phyloP scores from a whole-genome alignment of 1,284 basidiomycete species.

The Cryptococcus hybrid region DNA sequence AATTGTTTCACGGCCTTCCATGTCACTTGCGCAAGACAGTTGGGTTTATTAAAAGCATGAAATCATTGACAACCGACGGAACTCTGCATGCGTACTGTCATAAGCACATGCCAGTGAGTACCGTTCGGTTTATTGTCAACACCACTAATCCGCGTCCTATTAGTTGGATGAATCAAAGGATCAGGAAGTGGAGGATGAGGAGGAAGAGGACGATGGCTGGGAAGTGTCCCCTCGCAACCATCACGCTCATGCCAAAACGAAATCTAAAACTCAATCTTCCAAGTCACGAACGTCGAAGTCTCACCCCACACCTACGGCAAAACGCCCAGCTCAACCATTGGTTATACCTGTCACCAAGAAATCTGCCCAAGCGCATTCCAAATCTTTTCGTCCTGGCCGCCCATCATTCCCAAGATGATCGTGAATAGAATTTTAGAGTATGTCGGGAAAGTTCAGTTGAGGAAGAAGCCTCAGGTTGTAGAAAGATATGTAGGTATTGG shows the following conservation, averaged over 20 bases:
- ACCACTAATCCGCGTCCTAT: background rate
- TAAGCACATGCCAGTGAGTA: conserved; percentile 78
- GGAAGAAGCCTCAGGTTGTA: conserved; percentile 76
- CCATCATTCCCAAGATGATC: conserved; percentile 56
- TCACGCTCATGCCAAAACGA: background rate
- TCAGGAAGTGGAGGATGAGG: conserved; percentile 17
- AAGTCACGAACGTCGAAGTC: background rate
- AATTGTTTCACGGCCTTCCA: conserved; percentile 95
- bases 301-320: background rate
- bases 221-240: conserved; percentile 21
- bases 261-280: background rate
- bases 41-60: conserved; percentile 82
- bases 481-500: conserved; percentile 89
- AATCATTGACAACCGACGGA: conserved; percentile 57
- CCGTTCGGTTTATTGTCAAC: background rate
- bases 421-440: conserved; percentile 73
- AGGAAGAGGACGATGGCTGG: conserved; percentile 32
- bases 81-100: conserved; percentile 76
- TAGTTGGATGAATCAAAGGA: conserved; percentile 41
- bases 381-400: conserved; percentile 55
- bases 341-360: conserved; percentile 46
- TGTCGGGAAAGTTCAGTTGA: conserved; percentile 66
- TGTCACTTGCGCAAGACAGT: conserved; percentile 86
- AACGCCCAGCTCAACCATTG: background rate
- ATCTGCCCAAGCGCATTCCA: conserved; percentile 56